These are phyloP conservation scores for Phytopythium boreale DNA, from an alignment of 352 stramenopile species.

Conservation along the genomic window DNA sequence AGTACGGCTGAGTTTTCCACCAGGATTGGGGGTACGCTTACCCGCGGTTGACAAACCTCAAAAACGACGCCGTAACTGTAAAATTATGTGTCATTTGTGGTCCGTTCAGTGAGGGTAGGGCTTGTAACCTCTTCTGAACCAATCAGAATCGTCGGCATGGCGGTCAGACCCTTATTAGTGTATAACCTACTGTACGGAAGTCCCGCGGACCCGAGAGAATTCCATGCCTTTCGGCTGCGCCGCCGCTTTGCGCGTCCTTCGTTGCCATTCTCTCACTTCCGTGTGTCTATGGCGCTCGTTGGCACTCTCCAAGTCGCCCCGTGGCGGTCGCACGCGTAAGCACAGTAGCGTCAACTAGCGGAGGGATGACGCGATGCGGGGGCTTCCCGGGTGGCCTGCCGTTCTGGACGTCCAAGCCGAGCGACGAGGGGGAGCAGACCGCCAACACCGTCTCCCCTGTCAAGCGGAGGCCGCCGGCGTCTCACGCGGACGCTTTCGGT, in stretches of 20 bases:
- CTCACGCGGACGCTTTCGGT: neutral
- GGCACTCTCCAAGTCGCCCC: neutral
- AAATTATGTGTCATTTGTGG: too few species aligned
- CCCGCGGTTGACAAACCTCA: too few species aligned
- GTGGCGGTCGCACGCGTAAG: neutral
- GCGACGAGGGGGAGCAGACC: neutral
- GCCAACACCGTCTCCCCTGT: neutral
- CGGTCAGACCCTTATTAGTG: neutral
- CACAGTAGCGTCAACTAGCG: neutral
- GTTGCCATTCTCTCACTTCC: neutral
- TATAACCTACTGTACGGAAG: neutral
- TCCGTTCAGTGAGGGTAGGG: too few species aligned
- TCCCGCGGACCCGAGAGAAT: too few species aligned
- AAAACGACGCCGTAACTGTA: too few species aligned
- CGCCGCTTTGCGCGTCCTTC: constrained; percentile 2
- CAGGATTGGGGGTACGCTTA: too few species aligned
- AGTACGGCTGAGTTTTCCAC: too few species aligned
- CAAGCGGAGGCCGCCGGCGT: neutral
- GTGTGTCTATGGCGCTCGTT: neutral
- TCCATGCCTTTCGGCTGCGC: neutral
- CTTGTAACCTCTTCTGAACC: too few species aligned
- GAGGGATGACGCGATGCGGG: neutral
- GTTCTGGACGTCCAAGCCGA: neutral
- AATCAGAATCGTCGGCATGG: too few species aligned
- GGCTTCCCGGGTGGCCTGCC: neutral